Percentiles rank a stretch among this genome's conserved stretches.
Conservation (phyloP, 371 early-diverging fungal species). For the Phascolomyces articulosus region DNA sequence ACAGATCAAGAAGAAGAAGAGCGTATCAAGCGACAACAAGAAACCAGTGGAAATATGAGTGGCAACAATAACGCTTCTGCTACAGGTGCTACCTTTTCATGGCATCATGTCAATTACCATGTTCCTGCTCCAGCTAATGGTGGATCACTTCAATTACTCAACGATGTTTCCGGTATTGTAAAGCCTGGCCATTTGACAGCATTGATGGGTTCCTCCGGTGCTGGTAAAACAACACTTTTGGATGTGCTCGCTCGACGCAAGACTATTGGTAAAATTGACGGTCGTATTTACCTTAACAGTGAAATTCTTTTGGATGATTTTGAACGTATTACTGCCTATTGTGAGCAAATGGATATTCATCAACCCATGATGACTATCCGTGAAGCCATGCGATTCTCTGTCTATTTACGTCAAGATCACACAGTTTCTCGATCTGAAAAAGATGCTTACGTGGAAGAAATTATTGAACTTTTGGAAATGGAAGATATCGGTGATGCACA, state of each 20-base stretch:
- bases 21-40: constrained; percentile 13
- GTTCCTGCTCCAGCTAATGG: constrained; percentile 50
- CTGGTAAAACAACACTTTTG: constrained; percentile 83
- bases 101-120: constrained; percentile 52
- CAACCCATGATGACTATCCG: constrained; percentile 55
- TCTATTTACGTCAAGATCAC: constrained; percentile 61
- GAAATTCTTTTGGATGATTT: constrained; percentile 46
- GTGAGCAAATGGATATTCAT: too few relatives aligned
- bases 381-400: constrained; percentile 69
- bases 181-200: constrained; percentile 76
- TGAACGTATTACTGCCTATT: constrained; percentile 71
- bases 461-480: constrained; percentile 61
- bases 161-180: constrained; percentile 46
- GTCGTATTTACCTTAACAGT: constrained; percentile 63
- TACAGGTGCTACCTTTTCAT: constrained; percentile 44
- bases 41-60: constrained; percentile 19
- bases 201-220: constrained; percentile 80
- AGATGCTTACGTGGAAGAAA: too few relatives aligned
- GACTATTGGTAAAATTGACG: constrained; percentile 69
- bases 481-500: constrained; percentile 52
- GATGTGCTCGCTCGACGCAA: constrained; percentile 78
- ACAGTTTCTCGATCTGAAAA: constrained; percentile 47
- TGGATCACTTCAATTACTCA: constrained; percentile 42
- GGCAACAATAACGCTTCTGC: too few relatives aligned
- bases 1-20: constrained; percentile 25